A percentile compares a stretch with the other conserved stretches of the same genome.
Conservation (phyloP, 805 yeast species). For the Hanseniaspora jakobsenii region DNA sequence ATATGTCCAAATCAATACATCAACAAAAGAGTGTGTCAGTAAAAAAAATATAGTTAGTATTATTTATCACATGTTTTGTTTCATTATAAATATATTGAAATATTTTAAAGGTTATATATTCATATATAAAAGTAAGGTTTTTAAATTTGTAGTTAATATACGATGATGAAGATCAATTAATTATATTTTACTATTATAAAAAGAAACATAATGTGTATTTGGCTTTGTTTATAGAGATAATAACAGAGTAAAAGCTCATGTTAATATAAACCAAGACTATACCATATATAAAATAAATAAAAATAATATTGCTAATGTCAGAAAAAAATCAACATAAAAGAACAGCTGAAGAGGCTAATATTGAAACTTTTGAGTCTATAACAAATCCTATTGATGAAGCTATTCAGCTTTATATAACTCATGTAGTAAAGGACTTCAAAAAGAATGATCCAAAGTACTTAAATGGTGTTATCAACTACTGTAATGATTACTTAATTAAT, state of each 20-base stretch:
- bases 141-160: too few species aligned
- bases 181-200: too few species aligned
- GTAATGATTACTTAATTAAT: constrained; percentile 12
- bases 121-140: too few species aligned
- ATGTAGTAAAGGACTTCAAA: constrained; percentile 6
- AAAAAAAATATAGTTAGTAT: too few species aligned
- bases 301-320: not conserved
- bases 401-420: constrained; percentile 11
- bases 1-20: too few species aligned
- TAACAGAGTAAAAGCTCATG: not conserved
- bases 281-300: too few species aligned
- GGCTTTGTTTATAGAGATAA: not conserved
- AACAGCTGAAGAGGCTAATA: not conserved
- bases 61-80: too few species aligned
- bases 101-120: too few species aligned
- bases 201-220: too few species aligned
- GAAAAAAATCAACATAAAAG: not conserved
- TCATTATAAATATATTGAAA: too few species aligned
- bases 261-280: not conserved
- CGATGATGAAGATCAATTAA: too few species aligned
- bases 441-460: constrained; percentile 9
- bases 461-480: constrained; percentile 14
- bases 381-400: constrained; percentile 13
- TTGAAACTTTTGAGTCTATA: not conserved
- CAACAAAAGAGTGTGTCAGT: too few species aligned